phyloP scores from a whole-genome alignment of 208 protist species.

The Trichomonas gallinae region DNA sequence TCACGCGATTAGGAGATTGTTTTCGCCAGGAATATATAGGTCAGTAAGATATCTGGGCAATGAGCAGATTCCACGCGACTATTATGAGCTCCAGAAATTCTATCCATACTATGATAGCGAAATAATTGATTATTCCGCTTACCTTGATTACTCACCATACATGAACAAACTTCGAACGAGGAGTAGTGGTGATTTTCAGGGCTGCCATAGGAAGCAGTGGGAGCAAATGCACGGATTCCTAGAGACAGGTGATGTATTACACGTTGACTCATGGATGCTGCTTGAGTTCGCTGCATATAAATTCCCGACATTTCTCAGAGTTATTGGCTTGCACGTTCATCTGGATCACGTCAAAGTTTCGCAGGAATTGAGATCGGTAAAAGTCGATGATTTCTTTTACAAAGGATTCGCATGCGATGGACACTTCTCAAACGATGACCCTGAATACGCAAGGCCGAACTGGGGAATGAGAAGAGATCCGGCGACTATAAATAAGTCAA shows the following conservation, averaged over 20 bases:
- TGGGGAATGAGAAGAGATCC: not conserved
- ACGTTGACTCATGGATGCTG: not conserved
- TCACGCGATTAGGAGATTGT: not conserved
- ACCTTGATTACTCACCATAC: not conserved
- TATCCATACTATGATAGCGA: not conserved
- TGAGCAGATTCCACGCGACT: not conserved
- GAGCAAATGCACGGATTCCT: not conserved
- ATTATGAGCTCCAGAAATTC: not conserved
- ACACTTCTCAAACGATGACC: not conserved
- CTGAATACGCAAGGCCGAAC: not conserved
- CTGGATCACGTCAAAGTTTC: not conserved
- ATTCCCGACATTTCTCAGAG: not conserved
- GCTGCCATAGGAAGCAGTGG: not conserved
- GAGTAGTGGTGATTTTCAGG: not conserved
- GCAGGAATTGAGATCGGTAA: not conserved
- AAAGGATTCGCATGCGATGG: not conserved
- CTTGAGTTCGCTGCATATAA: not conserved
- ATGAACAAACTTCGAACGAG: not conserved
- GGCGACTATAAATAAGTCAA: no score
- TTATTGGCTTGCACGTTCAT: not conserved
- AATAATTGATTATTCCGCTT: not conserved
- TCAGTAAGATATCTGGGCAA: not conserved
- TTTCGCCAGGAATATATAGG: not conserved
- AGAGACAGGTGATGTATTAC: not conserved
- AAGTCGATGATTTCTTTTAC: not conserved